Conservation (phyloP, 2,329 filamentous ascomycete genomes). For the Colletotrichum gigasporum region DNA sequence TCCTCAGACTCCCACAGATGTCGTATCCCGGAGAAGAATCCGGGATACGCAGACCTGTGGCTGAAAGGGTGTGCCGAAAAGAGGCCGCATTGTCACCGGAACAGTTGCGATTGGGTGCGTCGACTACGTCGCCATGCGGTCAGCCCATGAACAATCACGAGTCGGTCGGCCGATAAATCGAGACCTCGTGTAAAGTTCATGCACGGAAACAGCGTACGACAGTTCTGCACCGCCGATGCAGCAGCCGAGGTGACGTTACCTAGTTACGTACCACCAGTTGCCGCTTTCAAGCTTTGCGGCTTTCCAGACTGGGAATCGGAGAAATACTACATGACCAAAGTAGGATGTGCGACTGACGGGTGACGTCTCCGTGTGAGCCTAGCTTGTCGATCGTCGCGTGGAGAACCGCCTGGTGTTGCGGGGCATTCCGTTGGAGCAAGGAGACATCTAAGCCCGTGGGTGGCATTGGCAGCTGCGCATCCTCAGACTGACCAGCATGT, state of each 20-base stretch:
- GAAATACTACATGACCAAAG: background rate
- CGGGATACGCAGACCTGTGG: too few species aligned
- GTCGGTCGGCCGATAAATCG: background rate
- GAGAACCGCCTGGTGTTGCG: background rate
- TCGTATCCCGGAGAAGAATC: too few species aligned
- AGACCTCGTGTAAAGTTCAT: background rate
- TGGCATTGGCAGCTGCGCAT: too few species aligned
- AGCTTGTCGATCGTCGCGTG: background rate
- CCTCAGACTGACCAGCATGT: too few species aligned
- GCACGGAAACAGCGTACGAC: background rate
- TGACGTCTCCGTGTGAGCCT: slow-evolving; percentile 12
- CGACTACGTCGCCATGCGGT: too few species aligned
- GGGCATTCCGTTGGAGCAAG: background rate
- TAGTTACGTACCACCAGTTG: background rate
- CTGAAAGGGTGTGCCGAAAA: too few species aligned
- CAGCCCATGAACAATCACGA: background rate
- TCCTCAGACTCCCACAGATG: too few species aligned
- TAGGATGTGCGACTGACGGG: background rate
- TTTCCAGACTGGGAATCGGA: background rate
- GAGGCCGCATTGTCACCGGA: too few species aligned
- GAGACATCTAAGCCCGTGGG: background rate
- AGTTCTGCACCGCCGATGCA: background rate
- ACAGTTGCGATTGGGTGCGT: too few species aligned
- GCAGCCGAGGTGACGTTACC: background rate
- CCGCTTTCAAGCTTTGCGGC: slow-evolving; percentile 3